phyloP scores from a whole-genome alignment of 768 basidiomycete species.

The Collybiopsis luxurians region DNA sequence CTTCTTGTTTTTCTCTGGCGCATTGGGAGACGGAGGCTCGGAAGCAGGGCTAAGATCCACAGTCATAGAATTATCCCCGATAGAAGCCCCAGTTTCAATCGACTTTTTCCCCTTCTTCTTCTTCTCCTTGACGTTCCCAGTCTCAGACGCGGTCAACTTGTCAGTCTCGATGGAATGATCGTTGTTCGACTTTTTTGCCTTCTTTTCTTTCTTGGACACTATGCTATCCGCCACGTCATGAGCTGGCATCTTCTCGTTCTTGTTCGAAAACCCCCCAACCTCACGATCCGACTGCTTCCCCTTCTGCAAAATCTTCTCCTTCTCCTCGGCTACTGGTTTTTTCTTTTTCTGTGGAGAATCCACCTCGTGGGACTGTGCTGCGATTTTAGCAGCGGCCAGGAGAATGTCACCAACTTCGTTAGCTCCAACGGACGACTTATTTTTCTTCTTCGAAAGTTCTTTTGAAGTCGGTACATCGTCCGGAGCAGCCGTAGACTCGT shows the following conservation, averaged over 20 bases:
- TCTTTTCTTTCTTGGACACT: constrained; percentile 10
- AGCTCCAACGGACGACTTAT: neutral
- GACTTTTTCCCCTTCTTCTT: constrained; percentile 17
- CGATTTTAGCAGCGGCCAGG: constrained; percentile 8
- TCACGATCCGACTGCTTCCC: constrained; percentile 11
- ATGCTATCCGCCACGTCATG: neutral
- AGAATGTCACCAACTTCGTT: too few species aligned
- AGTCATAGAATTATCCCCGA: neutral
- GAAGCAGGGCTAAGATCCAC: neutral
- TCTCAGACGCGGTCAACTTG: too few species aligned
- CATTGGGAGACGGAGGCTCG: neutral
- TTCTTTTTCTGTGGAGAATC: neutral
- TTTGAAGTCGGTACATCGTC: neutral
- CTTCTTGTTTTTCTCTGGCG: neutral
- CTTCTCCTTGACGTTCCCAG: constrained; percentile 14
- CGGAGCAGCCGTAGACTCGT: neutral
- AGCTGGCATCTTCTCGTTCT: neutral
- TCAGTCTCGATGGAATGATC: too few species aligned
- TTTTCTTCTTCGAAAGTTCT: neutral
- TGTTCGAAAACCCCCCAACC: too few species aligned
- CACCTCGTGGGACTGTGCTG: neutral
- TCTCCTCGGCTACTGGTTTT: neutral
- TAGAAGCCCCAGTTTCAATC: neutral
- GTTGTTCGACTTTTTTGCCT: neutral
- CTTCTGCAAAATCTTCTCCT: constrained; percentile 17